Percentiles rank a stretch among this genome's conserved stretches.
Conservation (phyloP, 2,329 filamentous ascomycete species). For the Trichoderma citrinoviride region DNA sequence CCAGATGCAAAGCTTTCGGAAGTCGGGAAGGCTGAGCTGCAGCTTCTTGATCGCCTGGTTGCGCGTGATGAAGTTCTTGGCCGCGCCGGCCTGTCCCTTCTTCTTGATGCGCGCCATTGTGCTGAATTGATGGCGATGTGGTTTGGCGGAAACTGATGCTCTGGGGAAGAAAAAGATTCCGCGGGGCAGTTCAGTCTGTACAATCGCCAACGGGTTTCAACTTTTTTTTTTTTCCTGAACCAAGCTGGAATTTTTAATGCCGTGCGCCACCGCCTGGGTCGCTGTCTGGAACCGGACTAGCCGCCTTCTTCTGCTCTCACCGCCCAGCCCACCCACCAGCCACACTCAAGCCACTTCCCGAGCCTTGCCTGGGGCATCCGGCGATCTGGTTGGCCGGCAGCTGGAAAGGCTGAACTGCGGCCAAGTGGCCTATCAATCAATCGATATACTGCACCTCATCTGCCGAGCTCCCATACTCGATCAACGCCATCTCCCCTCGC, state of each 20-base stretch:
- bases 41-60: slow-evolving; percentile 97
- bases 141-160: slow-evolving; percentile 21
- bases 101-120: slow-evolving; percentile 79
- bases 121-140: slow-evolving; percentile 21
- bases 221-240: slow-evolving; percentile 39
- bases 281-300: slow-evolving; percentile 23
- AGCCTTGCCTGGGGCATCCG: background rate
- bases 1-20: slow-evolving; percentile 98
- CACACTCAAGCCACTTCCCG: background rate
- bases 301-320: slow-evolving; percentile 24
- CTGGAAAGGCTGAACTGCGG: slow-evolving; percentile 24
- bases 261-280: slow-evolving; percentile 31
- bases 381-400: background rate
- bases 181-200: slow-evolving; percentile 34
- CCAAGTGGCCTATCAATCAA: slow-evolving; percentile 33
- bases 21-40: slow-evolving; percentile 94
- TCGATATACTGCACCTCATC: slow-evolving; percentile 6
- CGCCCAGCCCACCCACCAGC: slow-evolving; percentile 25
- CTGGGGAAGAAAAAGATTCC: slow-evolving; percentile 26
- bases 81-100: slow-evolving; percentile 87
- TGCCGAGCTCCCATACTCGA: background rate
- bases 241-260: slow-evolving; percentile 37
- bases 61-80: slow-evolving; percentile 97
- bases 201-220: slow-evolving; percentile 24
- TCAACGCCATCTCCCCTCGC: background rate